Evolutionary conservation across 2,329 filamentous ascomycete genomes (phyloP).

Genomic region (Trichoderma koningiopsis): DNA sequence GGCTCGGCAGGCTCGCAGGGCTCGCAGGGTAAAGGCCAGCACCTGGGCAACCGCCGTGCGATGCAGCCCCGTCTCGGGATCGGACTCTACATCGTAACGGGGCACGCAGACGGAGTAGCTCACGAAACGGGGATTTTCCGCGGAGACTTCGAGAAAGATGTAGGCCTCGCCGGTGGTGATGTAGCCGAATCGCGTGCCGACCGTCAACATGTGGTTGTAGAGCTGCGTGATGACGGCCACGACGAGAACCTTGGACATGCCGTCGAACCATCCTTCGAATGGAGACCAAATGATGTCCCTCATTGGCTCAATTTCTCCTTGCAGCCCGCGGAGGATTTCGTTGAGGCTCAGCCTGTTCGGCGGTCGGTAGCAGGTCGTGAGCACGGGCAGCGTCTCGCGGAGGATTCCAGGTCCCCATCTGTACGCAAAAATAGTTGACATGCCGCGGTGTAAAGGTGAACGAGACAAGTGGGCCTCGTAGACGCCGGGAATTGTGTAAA

Average conservation of each 20-base stretch:
- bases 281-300: not conserved
- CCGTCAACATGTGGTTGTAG: conserved; percentile 44
- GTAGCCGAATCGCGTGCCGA: conserved; percentile 41
- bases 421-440: conserved; percentile 29
- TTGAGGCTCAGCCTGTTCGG: conserved; percentile 41
- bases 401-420: conserved; percentile 20
- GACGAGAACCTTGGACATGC: conserved; percentile 30
- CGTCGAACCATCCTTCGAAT: not conserved
- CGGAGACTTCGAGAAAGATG: conserved; percentile 41
- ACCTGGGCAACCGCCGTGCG: conserved; percentile 43
- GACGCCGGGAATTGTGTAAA: not conserved
- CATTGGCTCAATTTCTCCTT: not conserved
- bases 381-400: conserved; percentile 27
- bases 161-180: conserved; percentile 39
- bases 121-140: conserved; percentile 32
- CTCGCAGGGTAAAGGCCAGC: conserved; percentile 43
- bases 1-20: conserved; percentile 31
- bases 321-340: conserved; percentile 31
- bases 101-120: not conserved
- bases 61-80: conserved; percentile 36
- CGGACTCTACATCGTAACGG: not conserved
- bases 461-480: no score
- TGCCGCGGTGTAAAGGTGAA: not conserved
- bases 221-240: conserved; percentile 44
- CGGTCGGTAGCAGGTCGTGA: conserved; percentile 44